Evolutionary conservation across 2,329 filamentous ascomycete genomes (phyloP).

Genomic region (Aspergillus persii): DNA sequence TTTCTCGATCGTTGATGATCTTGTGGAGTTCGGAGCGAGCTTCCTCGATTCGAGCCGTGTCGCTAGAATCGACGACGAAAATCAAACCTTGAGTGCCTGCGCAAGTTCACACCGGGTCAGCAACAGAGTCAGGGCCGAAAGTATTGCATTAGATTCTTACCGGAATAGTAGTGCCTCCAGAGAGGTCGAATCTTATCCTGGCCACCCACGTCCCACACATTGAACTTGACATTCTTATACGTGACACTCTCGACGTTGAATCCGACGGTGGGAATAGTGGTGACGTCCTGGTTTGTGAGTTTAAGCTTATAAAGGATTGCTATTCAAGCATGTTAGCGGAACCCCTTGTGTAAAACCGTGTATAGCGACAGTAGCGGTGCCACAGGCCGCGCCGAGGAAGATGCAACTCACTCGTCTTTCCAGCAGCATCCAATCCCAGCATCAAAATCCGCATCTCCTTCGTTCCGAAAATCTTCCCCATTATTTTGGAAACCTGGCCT

Average conservation of each 20-base stretch:
- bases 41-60: constrained; percentile 87
- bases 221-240: constrained; percentile 99
- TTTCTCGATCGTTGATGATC: constrained; percentile 96
- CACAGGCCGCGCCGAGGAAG: neutral
- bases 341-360: neutral
- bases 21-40: constrained; percentile 90
- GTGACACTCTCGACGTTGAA: constrained; percentile 99
- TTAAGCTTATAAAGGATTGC: constrained; percentile 98
- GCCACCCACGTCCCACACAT: constrained; percentile 97
- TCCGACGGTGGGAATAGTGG: constrained; percentile 95
- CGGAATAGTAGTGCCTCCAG: constrained; percentile 96
- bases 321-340: constrained; percentile 17
- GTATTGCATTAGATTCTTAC: constrained; percentile 39
- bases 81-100: constrained; percentile 93
- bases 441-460: constrained; percentile 99
- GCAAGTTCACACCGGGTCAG: constrained; percentile 4
- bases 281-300: constrained; percentile 88
- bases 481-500: constrained; percentile 89
- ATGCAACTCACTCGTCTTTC: constrained; percentile 73
- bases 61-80: constrained; percentile 96
- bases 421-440: constrained; percentile 94
- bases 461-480: constrained; percentile 98
- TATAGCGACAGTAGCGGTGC: neutral
- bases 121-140: neutral
- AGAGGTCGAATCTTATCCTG: constrained; percentile 98